Base-by-base conservation (phyloP, 1,284 basidiomycete species). In the Coniferiporia weirii region DNA sequence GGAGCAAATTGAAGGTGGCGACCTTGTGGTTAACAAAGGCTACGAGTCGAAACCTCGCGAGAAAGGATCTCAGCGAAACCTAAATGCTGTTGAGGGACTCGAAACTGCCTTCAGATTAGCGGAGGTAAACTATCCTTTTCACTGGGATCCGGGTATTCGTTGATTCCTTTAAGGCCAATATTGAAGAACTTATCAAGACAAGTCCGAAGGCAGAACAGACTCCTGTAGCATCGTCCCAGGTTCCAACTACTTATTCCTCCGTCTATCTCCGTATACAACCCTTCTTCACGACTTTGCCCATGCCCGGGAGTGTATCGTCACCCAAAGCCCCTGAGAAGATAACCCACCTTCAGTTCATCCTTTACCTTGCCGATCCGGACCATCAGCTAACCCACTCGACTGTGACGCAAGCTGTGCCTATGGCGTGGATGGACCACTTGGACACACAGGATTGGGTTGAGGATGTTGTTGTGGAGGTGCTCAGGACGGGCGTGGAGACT, bases 381-480 rank as follows among this genome's bases (percentile, higher is more conserved):
- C 92, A 98, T 70, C 79, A 85, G 46, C 76, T 98, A 53, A 77
- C 79, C 5, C 87, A 88, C 69, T 84, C 84, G 6, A 91, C 90
- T 0, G 71, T 91, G 54, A 91, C 90, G 4, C 95, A 98, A 69
- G 80, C 84, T 6, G 79, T 94, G 10, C 93, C 95, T 0, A 79
- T 75, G 6, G 76, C 80, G 57, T 98, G 95, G 95, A 72, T 97
- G 56, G 83, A 86, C 1, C 77, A 95, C 36, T 94, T 91, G 83
- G 94, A 96, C 69, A 83, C 89, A 62, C 91, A 93, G 69, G 92
- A 95, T 54, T 98, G 95, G 95, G 93, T 97, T 4, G 95, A 98
- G 73, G 93, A 97, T 70, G 73, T 89, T 22, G 82, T 96, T 60
- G 94, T 94, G 1, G 95, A 96, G 66, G 81, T 85, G 0, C 75